Evolutionary conservation across 768 basidiomycete species (phyloP), one percentile per base, ranked within the genome.

Genomic region (Multifurca ochricompacta): DNA sequence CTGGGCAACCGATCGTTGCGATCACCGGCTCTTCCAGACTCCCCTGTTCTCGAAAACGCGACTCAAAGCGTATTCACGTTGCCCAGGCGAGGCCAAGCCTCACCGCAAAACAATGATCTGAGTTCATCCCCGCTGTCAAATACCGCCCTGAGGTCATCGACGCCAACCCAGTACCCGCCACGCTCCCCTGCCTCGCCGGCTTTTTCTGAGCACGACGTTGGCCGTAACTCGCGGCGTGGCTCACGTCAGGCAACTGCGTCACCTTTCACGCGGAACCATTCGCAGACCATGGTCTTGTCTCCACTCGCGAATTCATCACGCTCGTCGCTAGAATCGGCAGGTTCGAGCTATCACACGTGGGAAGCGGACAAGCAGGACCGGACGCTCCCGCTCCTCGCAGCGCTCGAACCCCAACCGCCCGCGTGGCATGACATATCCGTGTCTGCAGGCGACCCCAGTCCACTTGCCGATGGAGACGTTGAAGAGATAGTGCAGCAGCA

Each of bases 311-410:
- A 83, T 58, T 85, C 86, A 6, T 91, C 89, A 27, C 77, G 82
- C 27, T 86, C 87, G 13, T 91, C 90, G 6, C 69, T 91, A 19
- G 86, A 83, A 54, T 90, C 88, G 9, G 77, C 75, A 32, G 87
- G 90, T 14, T 92, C 90, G 3, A 91, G 90, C 67, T 91, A 87
- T 66, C 88, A 91, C 65, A 88, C 88, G 4, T 82, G 77, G 77
- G 85, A 88, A 51, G 81, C 70, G 19, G 80, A 69, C 55, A 71
- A 70, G 59, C 77, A 77, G 53, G 80, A 84, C 58, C 73, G 73
- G 41, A 66, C 75, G 45, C 67, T 78, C 48, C 75, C 72, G 42
- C 61, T 87, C 21, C 81, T 89, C 65, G 73, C 68, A 32, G 77
- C 79, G 48, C 65, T 71, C 8, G 79, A 79, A 43, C 65, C 73